Evolutionary conservation across 345 rosid genomes (phyloP), one percentile per base, ranked within the genome.

Genomic region (Clarkia xantiana): DNA sequence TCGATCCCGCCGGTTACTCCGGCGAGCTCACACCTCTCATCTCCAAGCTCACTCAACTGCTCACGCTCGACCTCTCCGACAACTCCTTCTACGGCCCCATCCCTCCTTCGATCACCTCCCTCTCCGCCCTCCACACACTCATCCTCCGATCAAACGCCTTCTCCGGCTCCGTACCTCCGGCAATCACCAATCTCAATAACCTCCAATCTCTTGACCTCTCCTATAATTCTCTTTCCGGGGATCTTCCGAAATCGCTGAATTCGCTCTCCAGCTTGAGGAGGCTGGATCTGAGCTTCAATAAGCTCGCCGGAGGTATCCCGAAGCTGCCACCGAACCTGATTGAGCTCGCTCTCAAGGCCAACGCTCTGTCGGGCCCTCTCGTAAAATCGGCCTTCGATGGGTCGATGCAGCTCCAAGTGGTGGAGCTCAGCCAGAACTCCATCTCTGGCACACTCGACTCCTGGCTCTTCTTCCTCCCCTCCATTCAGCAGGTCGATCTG

Each of bases 371-470:
- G 7, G 97, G 97, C 15, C 57, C 63, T 9, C 44, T 86, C 19
- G 9, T 62, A 8, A 77, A 65, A 62, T 45, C 61, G 2, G 57
- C 84, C 1, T 90, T 90, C 51, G 75, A 69, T 11, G 77, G 78
- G 58, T 53, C 77, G 58, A 59, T 70, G 58, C 84, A 63, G 72
- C 47, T 90, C n/a, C 94, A 72, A 60, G 86, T 90, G 3, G 54
- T 83, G 49, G 97, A 90, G 58, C 86, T 90, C 54, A 67, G 86
- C 1, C 86, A 83, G 51, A 90, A 86, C 76, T 81, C 83, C 17
- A 60, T 90, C 66, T 44, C 72, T 7, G 95, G 97, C 20, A 67
- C 71, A 1, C 67, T 90, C 0, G 76, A 68, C 54, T 46, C 81
- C 0, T 90, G 97, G 97, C 78, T 90, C 71, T 77, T 90, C 11